Conservation (phyloP, 1,284 basidiomycete species). For the Microbotryomycetes sp. region DNA sequence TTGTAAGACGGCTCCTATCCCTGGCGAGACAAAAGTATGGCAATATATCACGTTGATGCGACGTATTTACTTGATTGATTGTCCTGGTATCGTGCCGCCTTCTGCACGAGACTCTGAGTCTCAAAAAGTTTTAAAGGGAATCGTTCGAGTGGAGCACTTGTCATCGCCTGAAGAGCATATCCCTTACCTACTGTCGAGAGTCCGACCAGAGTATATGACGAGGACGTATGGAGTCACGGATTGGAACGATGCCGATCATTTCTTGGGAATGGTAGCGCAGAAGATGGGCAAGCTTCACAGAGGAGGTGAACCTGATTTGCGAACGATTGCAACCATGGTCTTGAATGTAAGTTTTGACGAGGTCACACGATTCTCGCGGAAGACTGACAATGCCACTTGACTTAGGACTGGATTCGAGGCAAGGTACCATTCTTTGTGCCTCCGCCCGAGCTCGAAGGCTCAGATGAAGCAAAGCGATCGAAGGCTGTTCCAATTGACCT, state of each 20-base stretch:
- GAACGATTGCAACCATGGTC: slow-evolving; percentile 90
- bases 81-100: slow-evolving; percentile 94
- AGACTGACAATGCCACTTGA: not conserved
- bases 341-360: slow-evolving; percentile 51
- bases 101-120: slow-evolving; percentile 86
- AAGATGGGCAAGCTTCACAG: slow-evolving; percentile 88
- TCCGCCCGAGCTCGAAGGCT: slow-evolving; percentile 45
- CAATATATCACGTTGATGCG: slow-evolving; percentile 97
- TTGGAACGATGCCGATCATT: slow-evolving; percentile 62
- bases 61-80: slow-evolving; percentile 98
- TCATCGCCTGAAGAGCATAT: slow-evolving; percentile 92
- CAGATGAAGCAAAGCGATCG: slow-evolving; percentile 31
- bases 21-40: slow-evolving; percentile 99
- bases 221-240: slow-evolving; percentile 75
- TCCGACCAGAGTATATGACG: slow-evolving; percentile 86
- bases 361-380: not conserved
- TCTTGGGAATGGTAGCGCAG: slow-evolving; percentile 77
- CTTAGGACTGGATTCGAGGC: slow-evolving; percentile 91
- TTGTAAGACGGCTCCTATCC: slow-evolving; percentile 92
- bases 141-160: slow-evolving; percentile 92
- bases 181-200: slow-evolving; percentile 74
- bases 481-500: slow-evolving; percentile 29
- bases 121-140: slow-evolving; percentile 90
- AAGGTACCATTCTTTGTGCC: slow-evolving; percentile 58
- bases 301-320: slow-evolving; percentile 88